Conservation (phyloP, 331 rosid species). For the Saraca asoca region DNA sequence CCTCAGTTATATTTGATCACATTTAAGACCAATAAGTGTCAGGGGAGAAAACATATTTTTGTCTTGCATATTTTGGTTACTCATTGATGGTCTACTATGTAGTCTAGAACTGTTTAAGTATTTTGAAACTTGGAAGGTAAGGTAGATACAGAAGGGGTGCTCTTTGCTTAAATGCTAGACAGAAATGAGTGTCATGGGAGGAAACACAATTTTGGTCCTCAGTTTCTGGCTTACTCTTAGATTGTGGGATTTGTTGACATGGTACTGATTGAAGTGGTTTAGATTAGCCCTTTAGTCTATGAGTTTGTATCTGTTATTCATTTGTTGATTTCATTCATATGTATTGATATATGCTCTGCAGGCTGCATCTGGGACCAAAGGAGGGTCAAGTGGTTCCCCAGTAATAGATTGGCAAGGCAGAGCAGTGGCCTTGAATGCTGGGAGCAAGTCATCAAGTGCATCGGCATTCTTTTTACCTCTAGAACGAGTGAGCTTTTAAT, state of each 20-base stretch:
- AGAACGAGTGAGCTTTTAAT: slow-evolving; percentile 69
- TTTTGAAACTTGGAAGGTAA: slow-evolving; percentile 19
- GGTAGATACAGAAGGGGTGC: slow-evolving; percentile 1
- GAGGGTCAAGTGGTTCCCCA: slow-evolving; percentile 98
- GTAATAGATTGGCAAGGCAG: slow-evolving; percentile 94
- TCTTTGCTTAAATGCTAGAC: slow-evolving; percentile 21
- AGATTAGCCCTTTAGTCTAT: slow-evolving; percentile 1
- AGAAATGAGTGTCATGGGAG: slow-evolving; percentile 10
- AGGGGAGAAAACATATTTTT: no score
- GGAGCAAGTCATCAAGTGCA: slow-evolving; percentile 95
- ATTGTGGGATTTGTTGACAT: slow-evolving; percentile 22
- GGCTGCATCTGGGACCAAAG: slow-evolving; percentile 99
- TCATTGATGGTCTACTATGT: no score
- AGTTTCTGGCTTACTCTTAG: slow-evolving; percentile 19
- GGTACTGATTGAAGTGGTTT: slow-evolving; percentile 12
- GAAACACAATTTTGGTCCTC: slow-evolving; percentile 15
- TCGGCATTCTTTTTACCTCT: slow-evolving; percentile 91
- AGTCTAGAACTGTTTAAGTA: not conserved
- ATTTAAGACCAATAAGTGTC: no score
- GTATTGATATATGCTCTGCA: slow-evolving; percentile 41
- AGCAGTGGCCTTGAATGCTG: slow-evolving; percentile 96
- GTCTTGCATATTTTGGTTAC: no score
- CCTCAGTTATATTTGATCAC: not conserved
- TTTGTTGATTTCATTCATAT: slow-evolving; percentile 27
- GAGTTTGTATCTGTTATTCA: not conserved